These are phyloP conservation scores for Botrytis aclada DNA, from an alignment of 2,329 filamentous ascomycete genomes.

Conservation along the genomic window DNA sequence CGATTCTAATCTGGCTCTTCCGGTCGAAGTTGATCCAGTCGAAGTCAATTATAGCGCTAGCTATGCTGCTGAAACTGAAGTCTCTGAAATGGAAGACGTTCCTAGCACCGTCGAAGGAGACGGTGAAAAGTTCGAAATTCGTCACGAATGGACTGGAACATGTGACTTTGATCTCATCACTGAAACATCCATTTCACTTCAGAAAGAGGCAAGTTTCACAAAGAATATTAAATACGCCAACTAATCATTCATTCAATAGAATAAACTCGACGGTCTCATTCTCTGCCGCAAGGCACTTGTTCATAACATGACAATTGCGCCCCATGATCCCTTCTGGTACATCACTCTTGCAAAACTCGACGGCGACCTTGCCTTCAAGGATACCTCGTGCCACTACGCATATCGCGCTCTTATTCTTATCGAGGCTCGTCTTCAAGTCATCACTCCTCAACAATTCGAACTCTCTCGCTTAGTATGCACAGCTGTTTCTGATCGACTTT, in stretches of 20 bases:
- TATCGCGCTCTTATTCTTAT: constrained; percentile 29
- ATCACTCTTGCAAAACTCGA: constrained; percentile 24
- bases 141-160: constrained; percentile 31
- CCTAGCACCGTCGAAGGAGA: not conserved
- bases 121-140: constrained; percentile 1
- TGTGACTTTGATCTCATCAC: constrained; percentile 20
- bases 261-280: constrained; percentile 22
- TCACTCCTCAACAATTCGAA: not conserved
- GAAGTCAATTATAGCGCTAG: not conserved
- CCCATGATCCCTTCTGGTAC: constrained; percentile 27
- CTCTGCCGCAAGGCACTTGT: constrained; percentile 20
- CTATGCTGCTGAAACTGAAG: not conserved
- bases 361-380: constrained; percentile 29
- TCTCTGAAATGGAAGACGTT: not conserved
- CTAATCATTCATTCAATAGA: constrained; percentile 10
- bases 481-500: not conserved
- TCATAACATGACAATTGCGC: constrained; percentile 14
- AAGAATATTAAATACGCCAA: not conserved
- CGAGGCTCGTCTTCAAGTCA: constrained; percentile 23
- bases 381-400: constrained; percentile 25
- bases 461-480: constrained; percentile 17
- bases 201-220: constrained; percentile 21
- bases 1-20: not conserved
- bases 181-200: constrained; percentile 13
- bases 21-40: not conserved